Evolutionary conservation across 2,329 filamentous ascomycete genomes (phyloP).

Genomic region (Catunica adiposa): DNA sequence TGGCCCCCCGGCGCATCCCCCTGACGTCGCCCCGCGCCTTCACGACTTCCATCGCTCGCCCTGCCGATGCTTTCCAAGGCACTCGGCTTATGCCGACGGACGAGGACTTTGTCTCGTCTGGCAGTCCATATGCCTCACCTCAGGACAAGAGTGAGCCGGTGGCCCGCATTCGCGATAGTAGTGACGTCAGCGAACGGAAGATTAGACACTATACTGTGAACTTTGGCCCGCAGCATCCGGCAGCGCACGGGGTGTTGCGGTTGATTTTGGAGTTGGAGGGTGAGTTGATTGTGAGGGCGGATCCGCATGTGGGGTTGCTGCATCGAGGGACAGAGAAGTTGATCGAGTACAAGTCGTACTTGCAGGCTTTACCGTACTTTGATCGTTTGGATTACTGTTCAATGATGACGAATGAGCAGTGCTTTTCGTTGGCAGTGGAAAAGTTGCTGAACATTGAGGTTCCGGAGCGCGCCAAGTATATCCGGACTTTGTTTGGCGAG

Average conservation of each 20-base stretch:
- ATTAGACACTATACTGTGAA: conserved; percentile 98
- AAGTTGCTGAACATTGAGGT: conserved; percentile 96
- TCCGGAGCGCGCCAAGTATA: conserved; percentile 89
- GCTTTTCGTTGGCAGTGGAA: conserved; percentile 86
- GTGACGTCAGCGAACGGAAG: conserved; percentile 50
- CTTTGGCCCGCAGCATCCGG: conserved; percentile 96
- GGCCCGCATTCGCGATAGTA: conserved; percentile 29
- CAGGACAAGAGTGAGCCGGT: conserved; percentile 25
- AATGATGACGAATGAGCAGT: conserved; percentile 99
- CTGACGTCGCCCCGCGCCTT: conserved; percentile 36
- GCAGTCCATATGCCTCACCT: conserved; percentile 32
- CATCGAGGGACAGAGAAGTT: conserved; percentile 98
- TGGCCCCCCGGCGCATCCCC: conserved; percentile 13
- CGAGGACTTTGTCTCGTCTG: conserved; percentile 41
- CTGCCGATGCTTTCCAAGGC: conserved; percentile 37
- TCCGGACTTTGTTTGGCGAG: conserved; percentile 87
- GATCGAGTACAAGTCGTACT: conserved; percentile 99
- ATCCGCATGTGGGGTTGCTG: conserved; percentile 90
- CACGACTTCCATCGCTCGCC: conserved; percentile 46
- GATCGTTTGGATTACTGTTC: conserved; percentile 97
- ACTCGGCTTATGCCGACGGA: conserved; percentile 51
- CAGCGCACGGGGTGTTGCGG: conserved; percentile 92
- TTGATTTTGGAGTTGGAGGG: conserved; percentile 95
- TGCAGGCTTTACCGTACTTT: conserved; percentile 96
- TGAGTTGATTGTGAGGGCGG: conserved; percentile 90